Evolutionary conservation across 768 basidiomycete genomes (phyloP).

Genomic region (Kwoniella sp.): DNA sequence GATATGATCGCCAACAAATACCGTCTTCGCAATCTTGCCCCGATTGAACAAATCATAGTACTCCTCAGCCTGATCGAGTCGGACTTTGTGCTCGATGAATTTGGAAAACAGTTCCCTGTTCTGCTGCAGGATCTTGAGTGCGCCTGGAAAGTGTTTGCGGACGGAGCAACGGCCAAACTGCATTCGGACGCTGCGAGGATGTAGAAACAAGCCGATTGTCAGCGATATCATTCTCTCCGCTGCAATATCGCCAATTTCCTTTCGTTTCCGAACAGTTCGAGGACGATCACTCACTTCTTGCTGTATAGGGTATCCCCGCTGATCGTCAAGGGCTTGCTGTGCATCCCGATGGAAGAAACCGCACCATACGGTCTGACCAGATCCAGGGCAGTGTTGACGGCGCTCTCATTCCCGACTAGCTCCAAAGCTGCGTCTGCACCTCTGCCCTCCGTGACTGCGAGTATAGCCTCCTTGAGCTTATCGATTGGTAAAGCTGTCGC

Average conservation of each 20-base stretch:
- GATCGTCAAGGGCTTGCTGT: slow-evolving; percentile 37
- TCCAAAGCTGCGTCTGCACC: slow-evolving; percentile 56
- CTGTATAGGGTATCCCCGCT: slow-evolving; percentile 39
- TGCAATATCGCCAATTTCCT: not conserved
- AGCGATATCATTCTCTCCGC: not conserved
- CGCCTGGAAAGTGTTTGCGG: slow-evolving; percentile 32
- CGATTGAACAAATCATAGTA: slow-evolving; percentile 51
- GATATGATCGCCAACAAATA: slow-evolving; percentile 34
- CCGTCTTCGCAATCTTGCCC: slow-evolving; percentile 52
- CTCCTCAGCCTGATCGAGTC: slow-evolving; percentile 41
- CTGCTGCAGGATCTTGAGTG: slow-evolving; percentile 34
- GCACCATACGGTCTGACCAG: slow-evolving; percentile 52
- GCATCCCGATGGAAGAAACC: slow-evolving; percentile 50
- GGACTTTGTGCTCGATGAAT: slow-evolving; percentile 42
- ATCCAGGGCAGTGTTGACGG: slow-evolving; percentile 48
- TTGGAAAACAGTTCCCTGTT: slow-evolving; percentile 39
- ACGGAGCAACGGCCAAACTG: slow-evolving; percentile 51
- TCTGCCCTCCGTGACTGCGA: slow-evolving; percentile 43
- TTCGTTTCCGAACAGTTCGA: too few relatives aligned
- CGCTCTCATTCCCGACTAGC: slow-evolving; percentile 53
- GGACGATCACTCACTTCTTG: slow-evolving; percentile 56
- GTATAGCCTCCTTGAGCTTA: slow-evolving; percentile 29
- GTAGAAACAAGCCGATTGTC: not conserved
- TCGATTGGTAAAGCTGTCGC: slow-evolving; percentile 48
- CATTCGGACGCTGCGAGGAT: slow-evolving; percentile 29